Evolutionary conservation across 306 rosid species (phyloP).

Genomic region (Vigna trinervia): DNA sequence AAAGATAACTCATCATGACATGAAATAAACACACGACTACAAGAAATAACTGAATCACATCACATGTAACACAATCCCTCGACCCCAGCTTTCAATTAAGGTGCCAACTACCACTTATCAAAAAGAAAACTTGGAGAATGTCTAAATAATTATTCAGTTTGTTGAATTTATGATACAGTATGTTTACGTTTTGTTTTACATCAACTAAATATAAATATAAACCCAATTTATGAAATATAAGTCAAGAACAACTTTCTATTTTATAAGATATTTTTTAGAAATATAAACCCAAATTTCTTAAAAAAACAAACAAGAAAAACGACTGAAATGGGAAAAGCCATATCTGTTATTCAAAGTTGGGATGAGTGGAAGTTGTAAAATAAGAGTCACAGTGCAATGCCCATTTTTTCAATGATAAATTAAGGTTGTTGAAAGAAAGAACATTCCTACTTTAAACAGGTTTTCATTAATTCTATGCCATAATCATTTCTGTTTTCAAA

Average conservation of each 20-base stretch:
- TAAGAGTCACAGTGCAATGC: neutral
- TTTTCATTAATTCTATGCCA: neutral
- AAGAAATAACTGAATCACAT: neutral
- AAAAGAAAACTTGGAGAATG: neutral
- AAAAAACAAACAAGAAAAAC: neutral
- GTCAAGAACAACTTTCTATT: no score
- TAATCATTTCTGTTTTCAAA: neutral
- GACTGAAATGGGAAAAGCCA: neutral
- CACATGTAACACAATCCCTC: neutral
- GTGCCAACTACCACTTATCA: neutral
- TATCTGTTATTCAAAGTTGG: neutral
- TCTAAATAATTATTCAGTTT: no score
- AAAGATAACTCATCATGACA: neutral
- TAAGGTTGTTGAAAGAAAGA: neutral
- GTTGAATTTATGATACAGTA: no score
- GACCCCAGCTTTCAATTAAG: constrained; percentile 19
- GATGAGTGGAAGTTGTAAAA: neutral
- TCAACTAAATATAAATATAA: no score
- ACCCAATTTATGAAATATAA: no score
- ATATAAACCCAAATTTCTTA: neutral
- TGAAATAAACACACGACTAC: neutral
- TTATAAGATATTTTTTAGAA: no score
- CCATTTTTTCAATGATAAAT: neutral
- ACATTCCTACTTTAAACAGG: neutral
- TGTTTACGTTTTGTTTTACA: no score